Base-by-base conservation (phyloP, 768 basidiomycete species). In the Tremella yokohamensis region DNA sequence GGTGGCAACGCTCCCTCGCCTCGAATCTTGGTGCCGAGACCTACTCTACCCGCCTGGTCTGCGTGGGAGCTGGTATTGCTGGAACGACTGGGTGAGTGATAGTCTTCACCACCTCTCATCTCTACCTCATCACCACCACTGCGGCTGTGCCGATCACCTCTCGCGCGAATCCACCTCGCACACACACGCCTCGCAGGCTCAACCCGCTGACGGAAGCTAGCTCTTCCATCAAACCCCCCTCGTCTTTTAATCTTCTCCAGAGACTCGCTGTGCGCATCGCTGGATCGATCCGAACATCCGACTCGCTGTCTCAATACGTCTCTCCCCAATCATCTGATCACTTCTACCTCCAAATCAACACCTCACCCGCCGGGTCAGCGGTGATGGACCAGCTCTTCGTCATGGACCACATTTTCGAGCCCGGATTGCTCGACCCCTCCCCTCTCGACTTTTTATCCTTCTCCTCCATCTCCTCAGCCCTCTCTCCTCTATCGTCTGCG, bases 371-470 rank as follows among this genome's bases (percentile, higher is more conserved):
- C 51, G 18, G 26, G 51, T 38, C n/a, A 9, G 37, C 16, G 16
- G 37, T 52, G 25, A 19, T 26, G 34, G 51, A 24, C 51, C 18
- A 19, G 48, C 26, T 20, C 20, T 49, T 58, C 59, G 62, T 48
- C 45, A 69, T 69, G 68, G 66, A 61, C 16, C 65, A 65, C 20
- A 60, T 70, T 40, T 72, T 69, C 56, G 70, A 72, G 49, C 64
- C 60, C 18, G 64, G 49, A 22, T 64, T 68, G 19, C 54, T 72
- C 57, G 70, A 72, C 29, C 66, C 70, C 24, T 56, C 62, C 16
- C 48, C 50, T 7, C 16, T 42, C 24, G 58, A 63, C 42, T 70
- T 69, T 62, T 52, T 68, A 16, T 66, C 70, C 24, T 72, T 72
- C 62, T 64, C 66, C 25, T 67, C 68, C n/a, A 65, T 72, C 25